Conservation (phyloP, 495 filamentous ascomycete species). For the Schizothecium vesticola region DNA sequence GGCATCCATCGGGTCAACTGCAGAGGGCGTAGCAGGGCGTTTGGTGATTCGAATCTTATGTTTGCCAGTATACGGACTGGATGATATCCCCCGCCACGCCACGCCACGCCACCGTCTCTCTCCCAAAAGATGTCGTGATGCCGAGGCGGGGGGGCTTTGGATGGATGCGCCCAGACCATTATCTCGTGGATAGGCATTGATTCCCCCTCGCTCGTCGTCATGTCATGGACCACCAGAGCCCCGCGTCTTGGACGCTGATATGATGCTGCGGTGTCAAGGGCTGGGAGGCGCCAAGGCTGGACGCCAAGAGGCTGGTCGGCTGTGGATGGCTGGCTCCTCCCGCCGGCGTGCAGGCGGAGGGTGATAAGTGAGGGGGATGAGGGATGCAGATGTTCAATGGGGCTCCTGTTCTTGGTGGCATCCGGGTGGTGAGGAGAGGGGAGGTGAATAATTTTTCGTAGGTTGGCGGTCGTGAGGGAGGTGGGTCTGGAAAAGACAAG, state of each 20-base stretch:
- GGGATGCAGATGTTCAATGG: background rate
- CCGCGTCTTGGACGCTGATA: background rate
- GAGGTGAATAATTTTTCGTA: background rate
- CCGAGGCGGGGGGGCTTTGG: too few species aligned
- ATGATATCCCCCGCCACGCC: background rate
- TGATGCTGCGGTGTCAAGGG: background rate
- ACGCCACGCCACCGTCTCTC: background rate
- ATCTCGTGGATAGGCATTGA: background rate
- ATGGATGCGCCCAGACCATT: background rate
- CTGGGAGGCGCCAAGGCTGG: background rate
- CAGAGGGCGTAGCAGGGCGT: background rate
- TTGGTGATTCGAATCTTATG: background rate
- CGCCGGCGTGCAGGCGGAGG: background rate
- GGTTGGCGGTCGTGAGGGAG: background rate
- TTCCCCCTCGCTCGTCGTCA: background rate
- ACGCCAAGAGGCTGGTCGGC: background rate
- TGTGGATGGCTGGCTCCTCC: background rate
- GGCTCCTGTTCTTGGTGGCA: background rate
- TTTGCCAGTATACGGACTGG: too few species aligned
- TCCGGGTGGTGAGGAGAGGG: background rate
- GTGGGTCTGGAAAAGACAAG: background rate
- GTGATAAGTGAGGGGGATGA: background rate
- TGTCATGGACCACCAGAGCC: background rate
- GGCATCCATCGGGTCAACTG: background rate
- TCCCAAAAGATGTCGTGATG: background rate